A percentile compares a stretch with the other conserved stretches of the same genome.
Conservation (phyloP, 768 basidiomycete species). For the Lentinula sp. region DNA sequence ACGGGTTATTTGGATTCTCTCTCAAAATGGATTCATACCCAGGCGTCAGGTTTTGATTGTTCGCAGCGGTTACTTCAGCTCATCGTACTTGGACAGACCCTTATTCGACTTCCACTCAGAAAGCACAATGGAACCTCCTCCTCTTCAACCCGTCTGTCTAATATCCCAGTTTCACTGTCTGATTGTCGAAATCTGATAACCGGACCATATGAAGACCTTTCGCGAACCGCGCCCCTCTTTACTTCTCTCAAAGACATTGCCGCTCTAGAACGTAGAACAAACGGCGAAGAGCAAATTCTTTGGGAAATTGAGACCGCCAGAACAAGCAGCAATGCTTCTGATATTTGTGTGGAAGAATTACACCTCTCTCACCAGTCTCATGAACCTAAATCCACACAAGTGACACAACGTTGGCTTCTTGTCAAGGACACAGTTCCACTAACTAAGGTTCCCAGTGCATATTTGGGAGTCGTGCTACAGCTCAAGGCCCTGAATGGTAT, state of each 20-base stretch:
- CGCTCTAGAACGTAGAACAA: not conserved
- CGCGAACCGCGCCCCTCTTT: slow-evolving; percentile 11
- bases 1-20: slow-evolving; percentile 37
- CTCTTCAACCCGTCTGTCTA: slow-evolving; percentile 6
- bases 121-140: not conserved
- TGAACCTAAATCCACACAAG: not conserved
- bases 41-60: slow-evolving; percentile 27
- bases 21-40: slow-evolving; percentile 21
- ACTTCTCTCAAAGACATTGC: slow-evolving; percentile 9
- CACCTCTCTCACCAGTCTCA: too few species aligned
- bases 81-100: slow-evolving; percentile 9
- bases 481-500: not conserved
- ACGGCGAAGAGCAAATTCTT: not conserved
- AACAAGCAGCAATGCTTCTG: not conserved
- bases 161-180: not conserved
- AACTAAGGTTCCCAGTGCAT: not conserved
- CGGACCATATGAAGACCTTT: slow-evolving; percentile 9
- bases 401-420: not conserved
- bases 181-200: slow-evolving; percentile 11
- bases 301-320: not conserved
- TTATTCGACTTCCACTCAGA: slow-evolving; percentile 15
- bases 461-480: not conserved
- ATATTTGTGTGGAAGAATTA: too few species aligned
- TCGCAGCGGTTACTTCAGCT: too few species aligned
- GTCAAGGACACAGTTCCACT: not conserved